These are phyloP conservation scores for Cichorium intybus DNA, from an alignment of 140 eudicot species.

Conservation along the genomic window DNA sequence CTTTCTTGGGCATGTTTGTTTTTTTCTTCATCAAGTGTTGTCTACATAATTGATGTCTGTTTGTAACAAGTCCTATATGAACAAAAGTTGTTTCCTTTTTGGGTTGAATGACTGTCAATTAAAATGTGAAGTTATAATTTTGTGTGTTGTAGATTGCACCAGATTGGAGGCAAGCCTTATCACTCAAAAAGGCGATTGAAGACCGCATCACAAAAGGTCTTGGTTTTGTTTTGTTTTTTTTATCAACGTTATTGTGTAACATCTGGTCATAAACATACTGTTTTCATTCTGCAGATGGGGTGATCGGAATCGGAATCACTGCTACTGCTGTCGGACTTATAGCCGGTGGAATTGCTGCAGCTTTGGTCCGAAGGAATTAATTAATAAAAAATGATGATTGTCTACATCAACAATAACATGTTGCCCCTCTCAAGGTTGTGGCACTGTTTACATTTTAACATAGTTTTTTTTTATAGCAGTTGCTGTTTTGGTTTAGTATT, in stretches of 20 bases:
- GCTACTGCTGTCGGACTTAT: slow-evolving; percentile 72
- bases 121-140: too few species aligned
- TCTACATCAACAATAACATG: slow-evolving; percentile 26
- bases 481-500: slow-evolving; percentile 15
- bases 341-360: slow-evolving; percentile 72
- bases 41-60: too few species aligned
- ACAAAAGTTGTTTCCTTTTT: too few species aligned
- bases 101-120: too few species aligned
- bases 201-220: slow-evolving; percentile 65
- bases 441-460: not conserved
- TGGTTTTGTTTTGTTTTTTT: not conserved
- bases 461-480: too few species aligned
- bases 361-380: slow-evolving; percentile 55
- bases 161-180: slow-evolving; percentile 78
- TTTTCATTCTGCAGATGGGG: slow-evolving; percentile 50
- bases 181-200: slow-evolving; percentile 61
- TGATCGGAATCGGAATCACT: slow-evolving; percentile 69
- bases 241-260: not conserved
- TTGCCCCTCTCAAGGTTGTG: too few species aligned
- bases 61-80: too few species aligned
- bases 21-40: not conserved
- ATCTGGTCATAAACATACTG: not conserved
- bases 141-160: slow-evolving; percentile 51
- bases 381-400: not conserved
- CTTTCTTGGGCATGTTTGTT: too few species aligned